Base-by-base conservation (phyloP, 495 filamentous ascomycete genomes). In the Zalerion maritima region DNA sequence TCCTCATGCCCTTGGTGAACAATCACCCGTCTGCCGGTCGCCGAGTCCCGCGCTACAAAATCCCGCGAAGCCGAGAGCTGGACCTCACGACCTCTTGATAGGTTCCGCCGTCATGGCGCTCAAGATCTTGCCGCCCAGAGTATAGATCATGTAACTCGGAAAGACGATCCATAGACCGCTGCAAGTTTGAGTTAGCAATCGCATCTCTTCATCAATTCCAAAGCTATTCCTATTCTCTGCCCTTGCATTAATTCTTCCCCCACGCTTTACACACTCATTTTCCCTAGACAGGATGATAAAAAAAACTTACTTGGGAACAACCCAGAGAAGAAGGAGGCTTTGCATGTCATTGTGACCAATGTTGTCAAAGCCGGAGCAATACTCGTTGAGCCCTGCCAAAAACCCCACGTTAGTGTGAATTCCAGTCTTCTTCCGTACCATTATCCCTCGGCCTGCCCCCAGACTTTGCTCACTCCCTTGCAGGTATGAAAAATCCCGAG, bases 231-330 rank as follows among this genome's bases (percentile, higher is more conserved):
- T n/a, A n/a, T n/a, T n/a, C n/a, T n/a, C n/a, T n/a, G n/a, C n/a
- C n/a, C n/a, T n/a, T n/a, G n/a, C n/a, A n/a, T n/a, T n/a, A n/a
- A n/a, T n/a, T n/a, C n/a, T n/a, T n/a, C n/a, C n/a, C n/a, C n/a
- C n/a, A n/a, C n/a, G n/a, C n/a, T n/a, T n/a, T n/a, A n/a, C n/a
- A n/a, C n/a, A n/a, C n/a, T n/a, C n/a, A n/a, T n/a, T n/a, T n/a
- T n/a, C n/a, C n/a, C n/a, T n/a, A n/a, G n/a, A n/a, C n/a, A n/a
- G n/a, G n/a, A n/a, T n/a, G n/a, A n/a, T n/a, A n/a, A n/a, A n/a
- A n/a, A n/a, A n/a, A n/a, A 49, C 78, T 63, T 54, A 87, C 81
- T 87, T 91, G 14, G 78, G 78, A 38, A 87, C 67, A 16, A 85
- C 74, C 76, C 77, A 91, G 4, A 78, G 36, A 15, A 75, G 52